These are phyloP conservation scores for Xylariaceae sp. DNA, from an alignment of 2,329 filamentous ascomycete species.

Conservation along the genomic window DNA sequence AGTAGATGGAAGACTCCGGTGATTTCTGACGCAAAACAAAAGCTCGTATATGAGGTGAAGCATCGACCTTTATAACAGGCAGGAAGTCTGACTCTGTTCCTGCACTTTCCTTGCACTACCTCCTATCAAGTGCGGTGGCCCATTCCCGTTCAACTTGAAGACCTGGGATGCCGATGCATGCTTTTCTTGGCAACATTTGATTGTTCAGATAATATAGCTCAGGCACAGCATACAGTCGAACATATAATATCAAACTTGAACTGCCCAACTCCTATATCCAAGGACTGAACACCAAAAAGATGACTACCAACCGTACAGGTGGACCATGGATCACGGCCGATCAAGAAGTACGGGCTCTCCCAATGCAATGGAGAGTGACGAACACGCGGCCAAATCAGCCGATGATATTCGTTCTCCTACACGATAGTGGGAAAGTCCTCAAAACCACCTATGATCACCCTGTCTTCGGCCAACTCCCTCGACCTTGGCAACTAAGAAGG, in stretches of 20 bases:
- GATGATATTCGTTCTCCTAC: not conserved
- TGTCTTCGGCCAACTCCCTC: conserved; percentile 4
- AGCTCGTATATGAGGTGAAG: not conserved
- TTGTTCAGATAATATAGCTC: too few relatives aligned
- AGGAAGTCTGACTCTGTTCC: not conserved
- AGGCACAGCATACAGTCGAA: too few relatives aligned
- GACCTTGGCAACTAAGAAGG: conserved; percentile 9
- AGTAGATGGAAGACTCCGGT: not conserved
- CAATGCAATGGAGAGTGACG: not conserved
- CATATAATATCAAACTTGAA: too few relatives aligned
- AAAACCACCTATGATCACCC: conserved; percentile 5
- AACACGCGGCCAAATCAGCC: not conserved
- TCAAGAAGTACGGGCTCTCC: not conserved
- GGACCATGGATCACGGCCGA: conserved; percentile 3
- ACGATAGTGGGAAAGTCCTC: not conserved
- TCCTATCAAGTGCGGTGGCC: not conserved
- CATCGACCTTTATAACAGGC: not conserved
- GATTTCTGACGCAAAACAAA: not conserved
- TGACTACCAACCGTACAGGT: not conserved
- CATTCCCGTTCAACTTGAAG: not conserved
- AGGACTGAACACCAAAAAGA: not conserved
- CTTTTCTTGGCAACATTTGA: too few relatives aligned
- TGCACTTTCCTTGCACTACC: not conserved
- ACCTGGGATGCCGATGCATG: not conserved
- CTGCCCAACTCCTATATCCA: not conserved